phyloP scores from a whole-genome alignment of 257 asterid genomes.

The Solanum appendiculatum region DNA sequence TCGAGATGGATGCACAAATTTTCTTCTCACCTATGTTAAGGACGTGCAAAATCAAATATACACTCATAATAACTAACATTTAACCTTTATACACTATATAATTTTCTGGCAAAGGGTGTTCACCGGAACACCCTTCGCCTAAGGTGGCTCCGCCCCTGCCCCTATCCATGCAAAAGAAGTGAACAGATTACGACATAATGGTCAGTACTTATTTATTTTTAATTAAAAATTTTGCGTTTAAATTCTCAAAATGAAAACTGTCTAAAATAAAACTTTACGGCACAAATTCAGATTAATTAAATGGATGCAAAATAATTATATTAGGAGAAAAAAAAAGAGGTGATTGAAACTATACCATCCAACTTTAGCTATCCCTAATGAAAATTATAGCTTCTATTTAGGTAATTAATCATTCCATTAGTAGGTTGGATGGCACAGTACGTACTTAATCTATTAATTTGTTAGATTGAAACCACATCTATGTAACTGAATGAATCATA shows the following conservation, averaged over 20 bases:
- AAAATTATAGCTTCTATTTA: neutral
- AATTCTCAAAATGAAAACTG: neutral
- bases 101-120: too few species aligned
- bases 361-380: neutral
- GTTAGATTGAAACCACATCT: neutral
- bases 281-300: neutral
- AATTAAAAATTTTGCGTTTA: neutral
- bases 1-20: too few species aligned
- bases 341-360: neutral
- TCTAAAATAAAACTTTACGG: neutral
- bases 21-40: too few species aligned
- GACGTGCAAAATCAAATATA: too few species aligned
- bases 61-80: too few species aligned
- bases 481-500: neutral
- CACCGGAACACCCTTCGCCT: too few species aligned
- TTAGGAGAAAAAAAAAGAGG: neutral
- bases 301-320: neutral
- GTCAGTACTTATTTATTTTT: neutral
- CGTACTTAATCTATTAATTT: neutral
- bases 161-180: neutral
- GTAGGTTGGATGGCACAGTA: neutral
- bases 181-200: neutral
- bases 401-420: neutral
- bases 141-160: too few species aligned
- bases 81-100: too few species aligned